A percentile compares a stretch with the other conserved stretches of the same genome.
These are phyloP conservation scores for Gentiana dahurica DNA, from an alignment of 257 asterid genomes.

Conservation along the genomic window DNA sequence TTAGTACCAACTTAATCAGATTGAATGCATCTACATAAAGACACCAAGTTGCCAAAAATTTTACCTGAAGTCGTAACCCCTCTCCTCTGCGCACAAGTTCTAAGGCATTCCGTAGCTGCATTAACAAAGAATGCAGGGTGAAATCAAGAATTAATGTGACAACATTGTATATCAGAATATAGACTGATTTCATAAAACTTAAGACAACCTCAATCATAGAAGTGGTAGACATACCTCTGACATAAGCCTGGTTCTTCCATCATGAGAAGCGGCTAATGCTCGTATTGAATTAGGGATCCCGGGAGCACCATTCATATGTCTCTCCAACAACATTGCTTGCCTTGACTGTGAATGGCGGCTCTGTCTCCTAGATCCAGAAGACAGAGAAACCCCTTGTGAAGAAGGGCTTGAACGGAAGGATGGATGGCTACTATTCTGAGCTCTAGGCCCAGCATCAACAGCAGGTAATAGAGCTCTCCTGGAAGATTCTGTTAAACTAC, in stretches of 20 bases:
- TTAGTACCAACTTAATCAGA: too few species aligned
- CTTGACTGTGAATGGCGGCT: constrained; percentile 50
- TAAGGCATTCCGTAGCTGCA: constrained; percentile 89
- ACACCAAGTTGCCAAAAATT: constrained; percentile 8
- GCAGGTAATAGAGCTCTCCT: constrained; percentile 44
- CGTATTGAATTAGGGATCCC: constrained; percentile 53
- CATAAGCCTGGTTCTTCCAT: constrained; percentile 65
- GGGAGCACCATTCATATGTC: constrained; percentile 55
- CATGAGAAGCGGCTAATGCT: constrained; percentile 46
- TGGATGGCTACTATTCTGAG: constrained; percentile 28
- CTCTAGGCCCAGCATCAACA: constrained; percentile 41
- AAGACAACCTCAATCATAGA: not conserved
- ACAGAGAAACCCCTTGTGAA: constrained; percentile 29
- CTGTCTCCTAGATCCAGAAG: constrained; percentile 40
- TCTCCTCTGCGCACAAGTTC: constrained; percentile 95
- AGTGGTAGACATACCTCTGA: constrained; percentile 55
- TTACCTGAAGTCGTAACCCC: constrained; percentile 73
- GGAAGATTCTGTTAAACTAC: constrained; percentile 58
- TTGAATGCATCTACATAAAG: too few species aligned
- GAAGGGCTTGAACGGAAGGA: constrained; percentile 25
- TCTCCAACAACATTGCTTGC: constrained; percentile 54
- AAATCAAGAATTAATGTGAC: not conserved
- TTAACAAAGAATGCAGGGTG: not conserved
- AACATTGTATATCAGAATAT: not conserved
- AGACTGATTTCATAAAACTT: too few species aligned